These are phyloP conservation scores for Coffea canephora DNA, from an alignment of 257 asterid genomes.

Conservation along the genomic window DNA sequence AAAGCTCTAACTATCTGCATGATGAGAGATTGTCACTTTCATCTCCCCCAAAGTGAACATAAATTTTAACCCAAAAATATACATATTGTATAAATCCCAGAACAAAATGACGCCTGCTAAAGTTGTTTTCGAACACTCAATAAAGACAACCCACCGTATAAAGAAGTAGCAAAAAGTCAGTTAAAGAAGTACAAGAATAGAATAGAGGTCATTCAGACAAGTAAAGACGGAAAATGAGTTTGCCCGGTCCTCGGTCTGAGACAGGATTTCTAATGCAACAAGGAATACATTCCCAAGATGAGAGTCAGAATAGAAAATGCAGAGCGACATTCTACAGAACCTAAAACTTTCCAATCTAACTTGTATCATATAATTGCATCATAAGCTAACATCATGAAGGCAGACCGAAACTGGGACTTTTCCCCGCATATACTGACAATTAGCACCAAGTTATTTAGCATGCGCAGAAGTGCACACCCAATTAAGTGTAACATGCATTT, in stretches of 20 bases:
- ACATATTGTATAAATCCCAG: background rate
- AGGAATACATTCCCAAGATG: no score
- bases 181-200: background rate
- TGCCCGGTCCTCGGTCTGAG: background rate
- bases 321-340: background rate
- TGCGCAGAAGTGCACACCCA: background rate
- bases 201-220: background rate
- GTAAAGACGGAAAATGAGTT: background rate
- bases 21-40: background rate
- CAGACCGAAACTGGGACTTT: background rate
- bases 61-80: background rate
- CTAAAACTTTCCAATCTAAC: background rate
- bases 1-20: constrained; percentile 61
- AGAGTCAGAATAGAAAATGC: background rate
- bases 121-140: background rate
- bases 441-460: background rate
- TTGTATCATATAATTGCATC: background rate
- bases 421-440: background rate
- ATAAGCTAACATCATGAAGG: background rate
- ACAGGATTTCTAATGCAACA: background rate
- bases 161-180: no score
- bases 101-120: background rate
- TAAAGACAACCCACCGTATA: no score
- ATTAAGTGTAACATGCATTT: background rate
- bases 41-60: background rate